Base-by-base conservation (phyloP, 1,139 yeast species). In the Diutina sp. region DNA sequence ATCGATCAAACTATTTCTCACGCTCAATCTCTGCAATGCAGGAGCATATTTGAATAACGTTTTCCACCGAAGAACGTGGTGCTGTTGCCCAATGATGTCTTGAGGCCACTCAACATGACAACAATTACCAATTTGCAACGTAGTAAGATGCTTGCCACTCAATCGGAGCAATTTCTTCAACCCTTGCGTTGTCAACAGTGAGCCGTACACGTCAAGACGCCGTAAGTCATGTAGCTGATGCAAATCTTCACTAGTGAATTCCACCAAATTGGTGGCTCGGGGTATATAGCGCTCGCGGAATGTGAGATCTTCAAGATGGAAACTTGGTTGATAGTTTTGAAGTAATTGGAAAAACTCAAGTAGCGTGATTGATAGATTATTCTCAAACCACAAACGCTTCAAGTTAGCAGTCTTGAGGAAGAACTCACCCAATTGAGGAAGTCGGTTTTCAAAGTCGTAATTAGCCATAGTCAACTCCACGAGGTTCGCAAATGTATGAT, bases 171-270 rank as follows among this genome's bases (percentile, higher is more conserved):
- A 32, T 11, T 38, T 32, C 32, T 50, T 32, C 14, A 50, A 32
- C 29, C 53, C 53, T n/a, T 30, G 44, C 14, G 53, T 50, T 4
- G 53, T 50, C 21, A 50, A 16, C 53, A 50, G 53, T 8, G 53
- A 50, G n/a, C 53, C 53, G 11, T 50, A 50, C 6, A 50, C 28
- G 44, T 50, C 53, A 4, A 50, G 53, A 7, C 32, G 12, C 11
- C 16, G 25, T n/a, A 50, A 11, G 5, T 16, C 25, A 6, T 32
- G 41, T n/a, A 50, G 18, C 5, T 32, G 53, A 3, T 8, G 28
- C 12, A 50, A 18, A 32, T 50, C 53, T 4, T 44, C 53, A 7
- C 11, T 38, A 2, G 25, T 7, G 32, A 50, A 50, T n/a, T 50
- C 44, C 6, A 32, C 21, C 18, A 50, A n/a, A 9, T 38, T 29